Evolutionary conservation across 1,139 yeast species (phyloP).

Genomic region (Yamadazyma buinensis): DNA sequence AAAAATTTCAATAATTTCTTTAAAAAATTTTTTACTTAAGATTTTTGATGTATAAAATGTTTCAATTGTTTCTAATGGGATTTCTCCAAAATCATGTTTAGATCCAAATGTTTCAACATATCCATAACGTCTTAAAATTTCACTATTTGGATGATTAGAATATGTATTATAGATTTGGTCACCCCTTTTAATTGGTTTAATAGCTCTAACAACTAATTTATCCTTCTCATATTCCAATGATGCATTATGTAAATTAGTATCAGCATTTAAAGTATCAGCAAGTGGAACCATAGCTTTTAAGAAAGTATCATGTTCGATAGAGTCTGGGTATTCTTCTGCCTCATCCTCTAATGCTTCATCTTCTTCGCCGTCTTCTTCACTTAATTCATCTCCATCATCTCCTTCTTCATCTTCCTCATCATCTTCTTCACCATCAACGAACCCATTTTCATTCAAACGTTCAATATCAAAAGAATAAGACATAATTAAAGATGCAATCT

Average conservation of each 20-base stretch:
- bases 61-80: slow-evolving; percentile 44
- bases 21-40: slow-evolving; percentile 18
- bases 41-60: slow-evolving; percentile 20
- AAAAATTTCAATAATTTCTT: slow-evolving; percentile 27
- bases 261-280: slow-evolving; percentile 88
- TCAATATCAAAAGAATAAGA: slow-evolving; percentile 44
- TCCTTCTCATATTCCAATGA: slow-evolving; percentile 48
- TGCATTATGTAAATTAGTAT: slow-evolving; percentile 77
- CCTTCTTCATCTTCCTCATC: slow-evolving; percentile 17
- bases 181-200: slow-evolving; percentile 55
- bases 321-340: slow-evolving; percentile 22
- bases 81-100: slow-evolving; percentile 76
- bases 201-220: slow-evolving; percentile 64
- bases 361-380: slow-evolving; percentile 15
- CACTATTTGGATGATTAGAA: slow-evolving; percentile 88
- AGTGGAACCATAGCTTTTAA: slow-evolving; percentile 88
- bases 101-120: slow-evolving; percentile 80
- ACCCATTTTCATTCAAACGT: slow-evolving; percentile 12
- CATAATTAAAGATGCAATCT: slow-evolving; percentile 58
- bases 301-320: slow-evolving; percentile 35
- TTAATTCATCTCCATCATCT: slow-evolving; percentile 15
- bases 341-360: slow-evolving; percentile 16
- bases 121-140: slow-evolving; percentile 84
- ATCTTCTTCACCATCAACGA: slow-evolving; percentile 16
- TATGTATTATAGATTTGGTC: slow-evolving; percentile 84